Base-by-base conservation (phyloP, 2,329 filamentous ascomycete species). In the Claviceps capensis region DNA sequence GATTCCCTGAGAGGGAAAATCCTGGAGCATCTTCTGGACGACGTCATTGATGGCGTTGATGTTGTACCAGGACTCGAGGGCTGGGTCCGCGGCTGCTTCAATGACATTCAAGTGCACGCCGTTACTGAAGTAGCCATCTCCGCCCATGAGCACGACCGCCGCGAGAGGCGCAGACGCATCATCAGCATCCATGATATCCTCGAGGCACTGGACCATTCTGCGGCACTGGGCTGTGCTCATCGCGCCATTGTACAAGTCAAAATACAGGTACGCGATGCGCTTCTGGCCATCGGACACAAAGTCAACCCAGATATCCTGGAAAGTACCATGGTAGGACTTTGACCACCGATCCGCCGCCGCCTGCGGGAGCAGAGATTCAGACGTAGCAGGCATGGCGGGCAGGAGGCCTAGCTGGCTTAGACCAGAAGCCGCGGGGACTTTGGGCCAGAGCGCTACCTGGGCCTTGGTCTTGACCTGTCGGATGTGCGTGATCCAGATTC, bases 31-130 rank as follows among this genome's bases (percentile, higher is more conserved):
- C 46, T 65, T 62, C 47, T 69, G 59, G 1, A 69, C 63, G 14
- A 70, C 64, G 54, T 71, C 68, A 52, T 72, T 62, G 56, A 72
- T 71, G 50, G 67, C 65, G 54, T 71, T 72, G 64, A 71, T 71
- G 57, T 70, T 71, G 42, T 62, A 58, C 68, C 68, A 72, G 7
- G 69, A 70, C 55, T 71, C 69, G 8, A 62, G 55, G 0, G 67
- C 59, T 4, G 69, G 63, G 52, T 69, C 64, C 5, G 58, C 52
- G 1, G 64, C 64, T 17, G 67, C 63, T 58, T 72, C 69, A 55
- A 71, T 71, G 45, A 70, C 67, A 51, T 72, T 72, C 19, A 72
- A 62, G 6, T 69, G 67, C 48, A 72, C 69, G 30, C 69, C 69
- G 52, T 71, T 71, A 60, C 65, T 69, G 57, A 72, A 72, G 55